Conservation (phyloP, 192 early-diverging fungal genomes). For the Funneliformis geosporum region DNA sequence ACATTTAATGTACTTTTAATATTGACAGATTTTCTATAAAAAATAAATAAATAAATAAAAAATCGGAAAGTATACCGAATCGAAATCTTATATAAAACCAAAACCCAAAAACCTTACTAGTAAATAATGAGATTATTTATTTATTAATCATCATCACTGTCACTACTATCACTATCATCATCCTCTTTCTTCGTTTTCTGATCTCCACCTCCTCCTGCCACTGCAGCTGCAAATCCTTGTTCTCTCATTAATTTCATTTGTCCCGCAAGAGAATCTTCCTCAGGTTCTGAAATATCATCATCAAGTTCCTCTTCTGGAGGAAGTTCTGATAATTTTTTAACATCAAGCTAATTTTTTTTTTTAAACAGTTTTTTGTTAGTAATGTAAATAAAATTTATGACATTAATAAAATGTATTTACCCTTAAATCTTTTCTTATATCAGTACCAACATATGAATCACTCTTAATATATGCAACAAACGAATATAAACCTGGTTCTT, state of each 20-base stretch:
- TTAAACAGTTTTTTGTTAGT: neutral
- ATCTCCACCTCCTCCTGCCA: slow-evolving; percentile 44
- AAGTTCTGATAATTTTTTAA: slow-evolving; percentile 69
- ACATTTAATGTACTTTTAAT: no score
- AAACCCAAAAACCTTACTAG: no score
- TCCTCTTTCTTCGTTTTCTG: slow-evolving; percentile 20
- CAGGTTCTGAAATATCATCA: slow-evolving; percentile 95
- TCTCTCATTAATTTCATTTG: slow-evolving; percentile 91
- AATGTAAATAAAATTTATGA: neutral
- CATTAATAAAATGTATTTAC: slow-evolving; percentile 45
- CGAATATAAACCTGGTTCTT: slow-evolving; percentile 76
- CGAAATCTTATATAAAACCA: no score
- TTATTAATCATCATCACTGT: slow-evolving; percentile 4
- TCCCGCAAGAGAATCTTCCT: slow-evolving; percentile 92
- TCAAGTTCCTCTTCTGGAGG: slow-evolving; percentile 78
- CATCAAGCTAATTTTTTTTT: slow-evolving; percentile 32
- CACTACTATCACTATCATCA: neutral
- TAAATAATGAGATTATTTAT: no score
- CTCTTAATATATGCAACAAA: slow-evolving; percentile 86
- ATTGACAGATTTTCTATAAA: no score
- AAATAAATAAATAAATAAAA: no score
- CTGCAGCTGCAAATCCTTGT: slow-evolving; percentile 61
- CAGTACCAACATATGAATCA: slow-evolving; percentile 85
- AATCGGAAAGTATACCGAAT: no score
- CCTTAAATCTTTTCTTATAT: slow-evolving; percentile 75